Evolutionary conservation across 2,329 filamentous ascomycete species (phyloP).

Genomic region (Mariannaea elegans): DNA sequence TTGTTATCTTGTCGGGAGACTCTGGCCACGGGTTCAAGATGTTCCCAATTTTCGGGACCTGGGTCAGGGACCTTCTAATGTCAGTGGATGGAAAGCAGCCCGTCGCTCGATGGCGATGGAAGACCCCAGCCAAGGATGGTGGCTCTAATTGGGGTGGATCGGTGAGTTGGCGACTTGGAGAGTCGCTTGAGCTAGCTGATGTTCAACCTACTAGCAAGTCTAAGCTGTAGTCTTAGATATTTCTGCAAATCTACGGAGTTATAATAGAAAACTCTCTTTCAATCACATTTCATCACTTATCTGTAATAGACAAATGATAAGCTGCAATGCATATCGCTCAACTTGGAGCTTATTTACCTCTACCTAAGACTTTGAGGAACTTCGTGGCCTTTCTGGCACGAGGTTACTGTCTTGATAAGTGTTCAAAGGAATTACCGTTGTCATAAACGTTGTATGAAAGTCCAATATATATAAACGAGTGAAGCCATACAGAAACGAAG

Average conservation of each 20-base stretch:
- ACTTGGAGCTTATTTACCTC: too few species aligned
- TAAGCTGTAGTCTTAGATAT: slow-evolving; percentile 18
- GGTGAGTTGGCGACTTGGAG: slow-evolving; percentile 51
- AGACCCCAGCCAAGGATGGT: slow-evolving; percentile 38
- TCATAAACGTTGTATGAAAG: too few species aligned
- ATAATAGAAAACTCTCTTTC: neutral
- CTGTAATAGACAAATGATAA: too few species aligned
- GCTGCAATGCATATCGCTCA: too few species aligned
- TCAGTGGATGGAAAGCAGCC: slow-evolving; percentile 50
- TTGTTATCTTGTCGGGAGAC: slow-evolving; percentile 64
- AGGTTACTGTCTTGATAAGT: too few species aligned
- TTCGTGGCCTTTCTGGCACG: too few species aligned
- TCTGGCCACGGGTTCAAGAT: slow-evolving; percentile 72
- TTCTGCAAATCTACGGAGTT: neutral
- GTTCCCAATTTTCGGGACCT: slow-evolving; percentile 67
- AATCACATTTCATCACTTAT: too few species aligned
- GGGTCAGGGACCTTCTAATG: slow-evolving; percentile 58
- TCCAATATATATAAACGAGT: too few species aligned
- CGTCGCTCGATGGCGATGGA: slow-evolving; percentile 62
- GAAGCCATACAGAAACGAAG: too few species aligned
- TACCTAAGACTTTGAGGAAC: too few species aligned
- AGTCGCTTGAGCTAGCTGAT: slow-evolving; percentile 38
- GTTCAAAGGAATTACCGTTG: too few species aligned
- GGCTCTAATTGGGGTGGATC: slow-evolving; percentile 40
- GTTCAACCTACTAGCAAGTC: slow-evolving; percentile 12